phyloP scores from a whole-genome alignment of 1,139 yeast species.

The Lodderomyces parapsilosis region DNA sequence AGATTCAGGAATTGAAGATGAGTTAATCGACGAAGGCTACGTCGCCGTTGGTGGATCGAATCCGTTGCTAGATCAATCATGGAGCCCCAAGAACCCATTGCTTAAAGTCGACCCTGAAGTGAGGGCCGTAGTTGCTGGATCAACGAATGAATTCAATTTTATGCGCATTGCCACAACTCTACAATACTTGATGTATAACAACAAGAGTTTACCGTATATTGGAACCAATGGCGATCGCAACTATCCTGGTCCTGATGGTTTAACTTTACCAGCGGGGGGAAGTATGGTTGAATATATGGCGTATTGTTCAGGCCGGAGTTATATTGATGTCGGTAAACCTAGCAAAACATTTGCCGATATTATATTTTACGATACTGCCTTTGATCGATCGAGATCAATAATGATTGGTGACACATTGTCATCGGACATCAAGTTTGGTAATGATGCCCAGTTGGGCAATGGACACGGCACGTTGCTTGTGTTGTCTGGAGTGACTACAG shows the following conservation, averaged over 20 bases:
- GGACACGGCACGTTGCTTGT: constrained; percentile 35
- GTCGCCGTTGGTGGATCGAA: constrained; percentile 74
- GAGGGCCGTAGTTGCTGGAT: constrained; percentile 41
- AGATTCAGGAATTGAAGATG: constrained; percentile 77
- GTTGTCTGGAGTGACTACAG: constrained; percentile 36
- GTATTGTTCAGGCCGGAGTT: constrained; percentile 33
- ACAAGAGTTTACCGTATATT: constrained; percentile 35
- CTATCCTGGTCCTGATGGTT: constrained; percentile 41
- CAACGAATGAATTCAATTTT: constrained; percentile 38
- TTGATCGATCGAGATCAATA: constrained; percentile 28
- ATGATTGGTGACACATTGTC: constrained; percentile 46
- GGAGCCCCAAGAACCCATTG: constrained; percentile 35
- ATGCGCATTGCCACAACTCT: constrained; percentile 39
- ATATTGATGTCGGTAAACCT: constrained; percentile 41
- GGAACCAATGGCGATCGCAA: constrained; percentile 43
- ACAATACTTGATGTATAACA: constrained; percentile 35
- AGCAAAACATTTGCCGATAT: constrained; percentile 30
- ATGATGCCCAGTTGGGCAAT: constrained; percentile 36
- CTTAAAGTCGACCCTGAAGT: constrained; percentile 43
- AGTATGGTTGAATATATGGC: constrained; percentile 39
- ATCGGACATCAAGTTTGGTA: constrained; percentile 46
- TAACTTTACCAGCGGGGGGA: constrained; percentile 43
- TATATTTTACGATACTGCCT: constrained; percentile 27
- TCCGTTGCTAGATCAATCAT: constrained; percentile 26
- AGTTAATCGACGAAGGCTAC: constrained; percentile 66